Evolutionary conservation across 257 asterid genomes (phyloP).

Genomic region (Solanum medicagineum): DNA sequence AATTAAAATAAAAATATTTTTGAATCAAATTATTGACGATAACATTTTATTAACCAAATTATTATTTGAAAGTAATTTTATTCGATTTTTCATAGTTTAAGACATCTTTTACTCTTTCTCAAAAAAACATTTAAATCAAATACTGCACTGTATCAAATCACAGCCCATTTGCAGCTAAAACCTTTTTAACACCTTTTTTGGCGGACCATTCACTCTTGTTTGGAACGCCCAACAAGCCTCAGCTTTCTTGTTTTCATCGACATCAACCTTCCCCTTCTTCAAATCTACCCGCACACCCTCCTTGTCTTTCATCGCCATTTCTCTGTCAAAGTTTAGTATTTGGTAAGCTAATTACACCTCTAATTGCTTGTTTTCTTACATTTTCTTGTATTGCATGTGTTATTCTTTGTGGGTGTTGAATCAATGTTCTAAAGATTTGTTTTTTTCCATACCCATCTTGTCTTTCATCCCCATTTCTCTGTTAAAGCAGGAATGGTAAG

Average conservation of each 20-base stretch:
- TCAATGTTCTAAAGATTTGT: background rate
- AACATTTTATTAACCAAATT: no score
- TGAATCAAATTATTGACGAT: no score
- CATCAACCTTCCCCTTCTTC: background rate
- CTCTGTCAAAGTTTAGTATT: background rate
- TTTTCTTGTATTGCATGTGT: background rate
- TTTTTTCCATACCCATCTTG: no score
- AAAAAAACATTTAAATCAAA: no score
- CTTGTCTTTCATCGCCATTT: background rate
- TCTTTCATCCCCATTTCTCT: background rate
- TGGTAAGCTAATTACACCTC: background rate
- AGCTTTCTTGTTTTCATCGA: conserved; percentile 22
- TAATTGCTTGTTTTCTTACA: background rate
- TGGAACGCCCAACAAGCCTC: background rate
- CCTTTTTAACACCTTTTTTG: background rate
- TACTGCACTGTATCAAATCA: background rate
- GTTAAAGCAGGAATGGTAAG: background rate
- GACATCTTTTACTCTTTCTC: background rate
- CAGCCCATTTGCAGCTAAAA: background rate
- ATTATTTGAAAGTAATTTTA: no score
- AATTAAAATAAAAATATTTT: no score
- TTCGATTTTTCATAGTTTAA: no score
- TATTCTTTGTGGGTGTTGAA: background rate
- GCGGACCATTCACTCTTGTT: conserved; percentile 16
- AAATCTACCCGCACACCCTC: conserved; percentile 7